A percentile compares a stretch with the other conserved stretches of the same genome.
Conservation (phyloP, 2,329 filamentous ascomycete species). For the Elsinoe australis region DNA sequence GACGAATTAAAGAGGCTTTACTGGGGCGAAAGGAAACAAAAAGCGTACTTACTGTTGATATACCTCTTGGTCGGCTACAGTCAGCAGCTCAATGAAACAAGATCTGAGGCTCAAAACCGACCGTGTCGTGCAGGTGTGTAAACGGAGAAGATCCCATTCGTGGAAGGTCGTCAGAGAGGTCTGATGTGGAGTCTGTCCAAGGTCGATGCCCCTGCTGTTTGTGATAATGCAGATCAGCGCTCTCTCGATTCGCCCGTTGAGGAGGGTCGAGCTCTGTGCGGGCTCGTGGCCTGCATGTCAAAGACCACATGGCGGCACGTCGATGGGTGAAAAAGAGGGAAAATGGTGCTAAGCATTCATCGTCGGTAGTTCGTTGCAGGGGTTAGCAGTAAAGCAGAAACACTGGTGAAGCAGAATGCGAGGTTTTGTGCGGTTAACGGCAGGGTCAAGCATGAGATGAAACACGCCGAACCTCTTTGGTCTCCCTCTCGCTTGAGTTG, state of each 20-base stretch:
- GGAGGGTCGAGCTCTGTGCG: slow-evolving; percentile 3
- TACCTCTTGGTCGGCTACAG: slow-evolving; percentile 8
- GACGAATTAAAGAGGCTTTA: slow-evolving; percentile 13
- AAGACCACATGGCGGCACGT: slow-evolving; percentile 14
- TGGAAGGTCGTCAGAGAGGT: slow-evolving; percentile 7
- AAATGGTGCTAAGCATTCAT: slow-evolving; percentile 5
- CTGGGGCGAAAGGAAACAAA: background rate
- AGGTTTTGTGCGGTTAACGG: slow-evolving; percentile 4
- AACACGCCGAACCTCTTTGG: background rate
- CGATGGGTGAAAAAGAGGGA: background rate
- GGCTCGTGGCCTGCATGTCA: slow-evolving; percentile 9
- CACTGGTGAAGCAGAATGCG: slow-evolving; percentile 10
- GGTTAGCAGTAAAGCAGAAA: slow-evolving; percentile 9
- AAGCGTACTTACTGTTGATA: slow-evolving; percentile 4
- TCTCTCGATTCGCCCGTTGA: background rate
- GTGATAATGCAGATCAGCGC: slow-evolving; percentile 9
- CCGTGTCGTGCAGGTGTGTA: slow-evolving; percentile 11
- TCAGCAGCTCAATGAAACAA: slow-evolving; percentile 13
- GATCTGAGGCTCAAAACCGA: slow-evolving; percentile 6
- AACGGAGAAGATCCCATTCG: slow-evolving; percentile 6
- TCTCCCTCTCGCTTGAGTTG: no score
- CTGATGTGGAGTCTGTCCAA: background rate
- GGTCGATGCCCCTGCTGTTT: background rate
- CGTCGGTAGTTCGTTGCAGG: slow-evolving; percentile 11
- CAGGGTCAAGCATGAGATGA: background rate